Evolutionary conservation across 257 asterid genomes (phyloP), one percentile per base, ranked within the genome.

Genomic region (Verbascum thapsus): DNA sequence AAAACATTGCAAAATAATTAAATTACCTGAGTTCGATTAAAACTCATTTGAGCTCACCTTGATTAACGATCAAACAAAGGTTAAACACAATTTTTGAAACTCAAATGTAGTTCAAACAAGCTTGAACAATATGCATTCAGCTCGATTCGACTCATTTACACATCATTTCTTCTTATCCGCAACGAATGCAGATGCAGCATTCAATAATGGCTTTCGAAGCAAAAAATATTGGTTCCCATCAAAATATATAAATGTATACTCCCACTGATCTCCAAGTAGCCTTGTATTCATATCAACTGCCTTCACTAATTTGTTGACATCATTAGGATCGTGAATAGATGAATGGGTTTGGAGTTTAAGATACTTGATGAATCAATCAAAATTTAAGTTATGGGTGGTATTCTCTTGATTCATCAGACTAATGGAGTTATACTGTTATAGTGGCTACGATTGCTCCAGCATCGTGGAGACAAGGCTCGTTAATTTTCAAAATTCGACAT

Each of bases 141-240:
- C n/a, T n/a, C n/a, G n/a, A n/a, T n/a, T n/a, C n/a, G n/a, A n/a
- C n/a, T n/a, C n/a, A n/a, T n/a, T n/a, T n/a, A n/a, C n/a, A n/a
- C n/a, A n/a, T n/a, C n/a, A n/a, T n/a, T n/a, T n/a, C n/a, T n/a
- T n/a, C n/a, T n/a, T n/a, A n/a, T n/a, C n/a, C n/a, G n/a, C 75
- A 7, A 78, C 70, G 83, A 67, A 72, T 0, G 80, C 81, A 15
- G 84, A 78, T 38, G 11, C 64, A 22, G 11, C 64, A 22, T 15
- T 71, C 6, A 64, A 22, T 1, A 64, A 22, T 1, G 80, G 83
- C 2, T 47, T 78, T 4, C 30, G 64, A 42, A 53, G 16, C 11
- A 74, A 50, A 43, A 64, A 56, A 23, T 20, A 42, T 8, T 74
- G 84, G 84, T 78, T 78, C 47, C 84, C 84, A 2, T 74, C 78